Conservation (phyloP, 164 flowering plant genomes). For the Euptelea pleiosperma region DNA sequence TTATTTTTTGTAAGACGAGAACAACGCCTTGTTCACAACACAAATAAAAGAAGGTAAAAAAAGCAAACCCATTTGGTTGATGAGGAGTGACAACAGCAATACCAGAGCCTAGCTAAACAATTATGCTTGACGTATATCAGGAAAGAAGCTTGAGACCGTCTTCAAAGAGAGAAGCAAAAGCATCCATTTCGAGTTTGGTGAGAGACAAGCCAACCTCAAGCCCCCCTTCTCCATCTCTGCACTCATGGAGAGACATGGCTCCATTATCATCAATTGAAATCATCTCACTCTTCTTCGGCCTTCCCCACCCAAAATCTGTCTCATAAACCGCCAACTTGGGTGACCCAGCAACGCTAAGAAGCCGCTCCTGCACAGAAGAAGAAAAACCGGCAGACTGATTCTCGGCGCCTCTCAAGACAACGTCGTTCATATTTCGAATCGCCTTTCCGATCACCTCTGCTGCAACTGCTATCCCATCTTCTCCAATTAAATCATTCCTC, state of each 20-base stretch:
- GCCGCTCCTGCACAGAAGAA: background rate
- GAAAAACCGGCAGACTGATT: background rate
- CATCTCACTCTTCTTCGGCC: slow-evolving; percentile 31
- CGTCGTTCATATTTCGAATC: slow-evolving; percentile 16
- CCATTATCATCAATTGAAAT: slow-evolving; percentile 17
- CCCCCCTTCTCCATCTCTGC: slow-evolving; percentile 29
- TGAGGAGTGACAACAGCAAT: too few relatives aligned
- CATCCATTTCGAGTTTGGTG: slow-evolving; percentile 20
- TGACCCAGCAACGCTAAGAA: slow-evolving; percentile 23
- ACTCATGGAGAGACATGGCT: slow-evolving; percentile 27
- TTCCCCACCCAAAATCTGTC: slow-evolving; percentile 43
- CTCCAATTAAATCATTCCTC: slow-evolving; percentile 9
- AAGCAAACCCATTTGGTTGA: too few relatives aligned
- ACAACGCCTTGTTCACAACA: too few relatives aligned
- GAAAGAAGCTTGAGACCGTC: background rate
- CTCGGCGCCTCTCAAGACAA: slow-evolving; percentile 6
- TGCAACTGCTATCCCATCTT: slow-evolving; percentile 2
- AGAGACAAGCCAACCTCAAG: slow-evolving; percentile 33
- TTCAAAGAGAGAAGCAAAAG: slow-evolving; percentile 17
- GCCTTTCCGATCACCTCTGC: slow-evolving; percentile 2
- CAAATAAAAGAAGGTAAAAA: too few relatives aligned
- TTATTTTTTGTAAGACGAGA: too few relatives aligned
- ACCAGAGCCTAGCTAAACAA: too few relatives aligned
- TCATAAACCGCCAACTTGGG: slow-evolving; percentile 31
- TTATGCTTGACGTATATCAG: too few relatives aligned